Base-by-base conservation (phyloP, 306 rosid species). In the Malus asiatica region DNA sequence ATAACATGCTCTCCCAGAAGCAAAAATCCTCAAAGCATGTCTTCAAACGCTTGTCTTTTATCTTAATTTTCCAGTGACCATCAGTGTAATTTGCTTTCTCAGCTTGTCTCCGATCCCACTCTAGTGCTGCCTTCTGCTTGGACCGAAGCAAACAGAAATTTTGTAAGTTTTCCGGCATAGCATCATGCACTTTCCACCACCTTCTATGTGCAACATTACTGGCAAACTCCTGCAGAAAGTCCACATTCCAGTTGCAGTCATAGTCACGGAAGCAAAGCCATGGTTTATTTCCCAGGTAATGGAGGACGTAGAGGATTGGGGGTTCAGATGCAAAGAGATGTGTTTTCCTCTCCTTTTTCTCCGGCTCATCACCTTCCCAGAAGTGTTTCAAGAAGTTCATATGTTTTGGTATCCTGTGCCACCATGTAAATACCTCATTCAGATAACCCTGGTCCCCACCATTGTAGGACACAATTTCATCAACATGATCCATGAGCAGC, bases 331-430 rank as follows among this genome's bases (percentile, higher is more conserved):
- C 95, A 72, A 94, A 94, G 20, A 94, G 80, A 80, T 68, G 59
- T 12, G 95, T 91, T 77, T 94, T 94, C 96, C 69, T 94, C 70
- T 79, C 79, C 65, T 92, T 94, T 78, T 84, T 86, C 76, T 89
- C 93, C 63, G 92, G 96, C 45, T 87, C 91, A 33, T 94, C 98
- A 18, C 98, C 98, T 70, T 84, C 61, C 98, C 98, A 94, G 68
- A 94, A 94, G 79, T 94, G 89, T 84, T 94, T 94, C 88, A 94
- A 84, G 92, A 94, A 91, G 83, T 94, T 94, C 97, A 92, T 88
- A 87, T 90, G 98, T 33, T 88, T 92, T 29, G 98, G 98, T 60
- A 95, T 92, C 76, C 98, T 89, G 53, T 95, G 98, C 98, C 98
- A 92, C 97, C 97, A 90, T 45, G 98, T 92, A 67, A 92, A 95